Conservation (phyloP, 2,329 filamentous ascomycete species). For the Fusarium staphyleae region DNA sequence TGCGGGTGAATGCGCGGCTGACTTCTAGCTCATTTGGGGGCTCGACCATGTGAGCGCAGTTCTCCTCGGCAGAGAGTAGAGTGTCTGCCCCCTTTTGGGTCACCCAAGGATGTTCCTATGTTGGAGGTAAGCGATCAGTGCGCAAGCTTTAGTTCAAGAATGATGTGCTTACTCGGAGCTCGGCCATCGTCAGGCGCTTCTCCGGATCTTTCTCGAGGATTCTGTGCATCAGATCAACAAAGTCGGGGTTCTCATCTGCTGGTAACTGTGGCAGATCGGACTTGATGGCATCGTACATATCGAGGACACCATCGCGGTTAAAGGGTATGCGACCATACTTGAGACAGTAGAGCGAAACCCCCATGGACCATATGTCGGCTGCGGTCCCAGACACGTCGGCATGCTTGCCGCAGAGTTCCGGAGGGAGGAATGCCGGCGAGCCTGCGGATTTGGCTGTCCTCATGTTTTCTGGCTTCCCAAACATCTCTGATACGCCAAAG, state of each 20-base stretch:
- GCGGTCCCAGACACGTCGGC: constrained; percentile 87
- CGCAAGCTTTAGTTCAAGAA: background rate
- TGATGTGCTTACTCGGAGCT: constrained; percentile 73
- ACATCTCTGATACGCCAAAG: constrained; percentile 99
- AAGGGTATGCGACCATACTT: constrained; percentile 91
- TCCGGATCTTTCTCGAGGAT: constrained; percentile 86
- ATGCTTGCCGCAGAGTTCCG: constrained; percentile 88
- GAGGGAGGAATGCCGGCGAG: constrained; percentile 92
- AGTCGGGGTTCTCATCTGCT: constrained; percentile 68
- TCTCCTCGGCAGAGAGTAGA: constrained; percentile 82
- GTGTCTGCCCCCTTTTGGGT: constrained; percentile 80
- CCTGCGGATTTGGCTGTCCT: constrained; percentile 91
- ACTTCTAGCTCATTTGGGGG: constrained; percentile 90
- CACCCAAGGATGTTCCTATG: constrained; percentile 90
- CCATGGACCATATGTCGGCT: constrained; percentile 98
- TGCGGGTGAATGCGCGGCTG: constrained; percentile 87
- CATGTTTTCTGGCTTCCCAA: constrained; percentile 86
- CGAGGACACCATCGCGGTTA: constrained; percentile 77
- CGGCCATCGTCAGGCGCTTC: constrained; percentile 82
- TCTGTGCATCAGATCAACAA: constrained; percentile 75
- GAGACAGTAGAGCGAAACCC: constrained; percentile 90
- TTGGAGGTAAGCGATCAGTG: constrained; percentile 13
- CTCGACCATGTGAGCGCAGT: constrained; percentile 81
- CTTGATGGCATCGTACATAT: constrained; percentile 89
- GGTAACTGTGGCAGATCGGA: constrained; percentile 70